Conservation (phyloP, 306 rosid genomes). For the Rubus parviflorus region DNA sequence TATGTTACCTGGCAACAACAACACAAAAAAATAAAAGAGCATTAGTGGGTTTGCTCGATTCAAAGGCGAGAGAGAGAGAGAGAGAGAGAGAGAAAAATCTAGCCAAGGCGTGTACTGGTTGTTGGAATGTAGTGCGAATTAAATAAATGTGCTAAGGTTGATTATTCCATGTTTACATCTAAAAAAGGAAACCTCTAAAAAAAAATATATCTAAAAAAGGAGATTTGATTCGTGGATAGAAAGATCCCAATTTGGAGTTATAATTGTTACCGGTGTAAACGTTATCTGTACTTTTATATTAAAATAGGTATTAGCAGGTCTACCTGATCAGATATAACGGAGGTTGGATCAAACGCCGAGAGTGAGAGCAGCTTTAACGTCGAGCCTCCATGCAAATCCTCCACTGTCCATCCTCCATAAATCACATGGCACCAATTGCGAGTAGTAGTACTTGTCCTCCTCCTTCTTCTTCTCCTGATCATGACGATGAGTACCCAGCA, state of each 20-base stretch:
- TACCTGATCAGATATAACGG: constrained; percentile 9
- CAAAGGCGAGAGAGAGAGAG: too few relatives aligned
- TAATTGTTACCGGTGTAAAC: too few relatives aligned
- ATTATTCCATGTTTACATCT: not conserved
- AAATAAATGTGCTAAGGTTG: not conserved
- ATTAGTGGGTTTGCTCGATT: not conserved
- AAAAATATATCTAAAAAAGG: not conserved
- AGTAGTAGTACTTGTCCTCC: constrained; percentile 13
- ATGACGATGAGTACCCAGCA: not conserved
- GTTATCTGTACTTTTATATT: too few relatives aligned
- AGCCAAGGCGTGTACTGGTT: not conserved
- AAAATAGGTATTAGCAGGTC: too few relatives aligned
- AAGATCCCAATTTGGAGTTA: not conserved
- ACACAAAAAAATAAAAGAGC: not conserved
- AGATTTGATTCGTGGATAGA: not conserved
- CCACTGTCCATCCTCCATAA: constrained; percentile 66
- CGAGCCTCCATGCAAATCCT: constrained; percentile 78
- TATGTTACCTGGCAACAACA: constrained; percentile 5
- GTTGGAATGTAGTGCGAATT: not conserved
- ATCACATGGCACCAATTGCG: constrained; percentile 56
- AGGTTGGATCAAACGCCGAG: constrained; percentile 34
- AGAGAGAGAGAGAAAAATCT: not conserved
- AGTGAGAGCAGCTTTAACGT: constrained; percentile 61
- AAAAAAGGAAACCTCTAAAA: not conserved
- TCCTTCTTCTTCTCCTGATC: not conserved